phyloP scores from a whole-genome alignment of 2,329 filamentous ascomycete species.

The Verticillium longisporum region DNA sequence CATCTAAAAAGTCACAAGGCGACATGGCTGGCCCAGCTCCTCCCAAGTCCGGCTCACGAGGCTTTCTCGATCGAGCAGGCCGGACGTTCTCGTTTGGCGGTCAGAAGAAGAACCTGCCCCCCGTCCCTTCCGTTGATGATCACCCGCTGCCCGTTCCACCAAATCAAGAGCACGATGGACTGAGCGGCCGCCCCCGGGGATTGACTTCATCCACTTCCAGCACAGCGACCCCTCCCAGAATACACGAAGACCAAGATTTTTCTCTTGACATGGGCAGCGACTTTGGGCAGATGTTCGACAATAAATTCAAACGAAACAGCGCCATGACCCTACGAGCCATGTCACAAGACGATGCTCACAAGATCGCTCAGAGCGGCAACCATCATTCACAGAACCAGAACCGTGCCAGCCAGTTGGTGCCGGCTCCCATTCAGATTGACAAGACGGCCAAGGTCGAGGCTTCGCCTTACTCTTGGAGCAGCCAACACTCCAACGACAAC shows the following conservation, averaged over 20 bases:
- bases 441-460: constrained; percentile 33
- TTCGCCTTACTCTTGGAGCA: constrained; percentile 43
- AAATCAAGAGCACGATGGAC: constrained; percentile 19
- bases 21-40: constrained; percentile 32
- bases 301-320: constrained; percentile 24
- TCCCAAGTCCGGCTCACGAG: constrained; percentile 37
- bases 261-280: constrained; percentile 50
- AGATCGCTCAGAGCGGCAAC: constrained; percentile 22
- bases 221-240: constrained; percentile 43
- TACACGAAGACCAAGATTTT: constrained; percentile 35
- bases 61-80: constrained; percentile 49
- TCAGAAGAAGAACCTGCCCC: constrained; percentile 40
- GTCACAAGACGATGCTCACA: constrained; percentile 38
- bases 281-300: constrained; percentile 52
- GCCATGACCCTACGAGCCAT: constrained; percentile 3
- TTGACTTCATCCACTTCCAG: constrained; percentile 47
- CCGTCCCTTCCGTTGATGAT: constrained; percentile 29
- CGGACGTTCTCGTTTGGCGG: constrained; percentile 55
- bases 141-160: constrained; percentile 28
- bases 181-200: constrained; percentile 35
- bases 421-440: constrained; percentile 42
- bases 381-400: constrained; percentile 20
- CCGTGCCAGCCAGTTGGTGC: constrained; percentile 33
- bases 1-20: constrained; percentile 28
- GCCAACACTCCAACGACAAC: constrained; percentile 42